Conservation (phyloP, 2,329 filamentous ascomycete species). For the Chaetothyriales sp. region DNA sequence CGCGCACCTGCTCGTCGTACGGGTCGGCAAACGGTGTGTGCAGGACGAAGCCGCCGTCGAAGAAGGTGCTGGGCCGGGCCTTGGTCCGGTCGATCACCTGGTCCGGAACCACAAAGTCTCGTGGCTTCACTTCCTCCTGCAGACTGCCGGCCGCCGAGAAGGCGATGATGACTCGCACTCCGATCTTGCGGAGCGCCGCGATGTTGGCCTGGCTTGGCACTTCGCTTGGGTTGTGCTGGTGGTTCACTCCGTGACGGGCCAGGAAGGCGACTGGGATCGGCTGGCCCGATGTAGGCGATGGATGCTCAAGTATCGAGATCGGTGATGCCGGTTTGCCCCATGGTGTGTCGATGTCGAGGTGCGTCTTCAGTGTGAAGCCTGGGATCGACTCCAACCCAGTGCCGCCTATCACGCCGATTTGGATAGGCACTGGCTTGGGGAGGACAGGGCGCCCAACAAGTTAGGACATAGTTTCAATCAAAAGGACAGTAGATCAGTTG, state of each 20-base stretch:
- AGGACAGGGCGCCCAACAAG: not conserved
- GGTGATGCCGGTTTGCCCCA: constrained; percentile 69
- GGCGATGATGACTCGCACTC: constrained; percentile 79
- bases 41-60: constrained; percentile 64
- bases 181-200: constrained; percentile 80
- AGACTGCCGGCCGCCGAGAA: constrained; percentile 91
- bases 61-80: constrained; percentile 91
- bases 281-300: constrained; percentile 49
- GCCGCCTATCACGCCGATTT: constrained; percentile 82
- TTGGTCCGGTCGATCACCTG: constrained; percentile 97
- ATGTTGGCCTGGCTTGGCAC: constrained; percentile 93
- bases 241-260: constrained; percentile 76
- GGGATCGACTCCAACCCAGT: constrained; percentile 81
- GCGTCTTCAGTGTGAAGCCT: constrained; percentile 70
- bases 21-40: constrained; percentile 94
- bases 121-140: constrained; percentile 81
- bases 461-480: not conserved
- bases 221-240: constrained; percentile 84
- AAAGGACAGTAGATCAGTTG: not conserved
- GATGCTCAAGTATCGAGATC: constrained; percentile 80
- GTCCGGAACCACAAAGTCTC: constrained; percentile 92
- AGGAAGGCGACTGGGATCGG: constrained; percentile 68
- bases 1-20: constrained; percentile 65
- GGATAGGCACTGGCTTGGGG: constrained; percentile 43
- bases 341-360: constrained; percentile 61